These are phyloP conservation scores for Dimocarpus longan DNA, from an alignment of 345 rosid species.

Conservation along the genomic window DNA sequence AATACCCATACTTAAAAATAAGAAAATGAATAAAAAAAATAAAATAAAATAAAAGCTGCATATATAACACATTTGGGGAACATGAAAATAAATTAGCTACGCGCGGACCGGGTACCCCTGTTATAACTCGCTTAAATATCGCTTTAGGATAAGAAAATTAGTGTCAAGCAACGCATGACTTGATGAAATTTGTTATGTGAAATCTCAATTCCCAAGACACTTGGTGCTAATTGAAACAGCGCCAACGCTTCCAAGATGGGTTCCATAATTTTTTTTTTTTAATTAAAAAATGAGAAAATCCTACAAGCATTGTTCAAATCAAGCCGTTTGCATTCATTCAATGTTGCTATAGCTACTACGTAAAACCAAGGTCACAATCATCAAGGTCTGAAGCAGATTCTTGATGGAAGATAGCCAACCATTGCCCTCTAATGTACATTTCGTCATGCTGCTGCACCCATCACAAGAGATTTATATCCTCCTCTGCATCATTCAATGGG, in stretches of 20 bases:
- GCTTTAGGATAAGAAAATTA: too few species aligned
- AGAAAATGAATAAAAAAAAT: too few species aligned
- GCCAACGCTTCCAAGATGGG: not conserved
- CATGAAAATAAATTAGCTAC: too few species aligned
- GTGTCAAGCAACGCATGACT: not conserved
- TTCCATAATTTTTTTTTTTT: slow-evolving; percentile 7
- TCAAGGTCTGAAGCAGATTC: slow-evolving; percentile 6
- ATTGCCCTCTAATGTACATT: slow-evolving; percentile 34
- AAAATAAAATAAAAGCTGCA: too few species aligned
- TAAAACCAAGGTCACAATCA: slow-evolving; percentile 21
- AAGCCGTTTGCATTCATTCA: slow-evolving; percentile 22
- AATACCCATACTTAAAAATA: too few species aligned
- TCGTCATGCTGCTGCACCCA: slow-evolving; percentile 19
- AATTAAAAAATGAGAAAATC: not conserved
- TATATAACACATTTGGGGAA: too few species aligned
- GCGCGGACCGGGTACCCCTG: too few species aligned
- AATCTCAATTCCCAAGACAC: not conserved
- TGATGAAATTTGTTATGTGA: not conserved
- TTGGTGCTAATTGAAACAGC: not conserved
- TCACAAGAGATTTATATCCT: not conserved
- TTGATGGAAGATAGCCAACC: slow-evolving; percentile 12
- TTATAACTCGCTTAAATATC: too few species aligned
- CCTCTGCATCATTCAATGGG: slow-evolving; percentile 34
- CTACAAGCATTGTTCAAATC: slow-evolving; percentile 23
- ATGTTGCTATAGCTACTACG: slow-evolving; percentile 17